Conservation (phyloP, 345 rosid species). For the Linum tenue region DNA sequence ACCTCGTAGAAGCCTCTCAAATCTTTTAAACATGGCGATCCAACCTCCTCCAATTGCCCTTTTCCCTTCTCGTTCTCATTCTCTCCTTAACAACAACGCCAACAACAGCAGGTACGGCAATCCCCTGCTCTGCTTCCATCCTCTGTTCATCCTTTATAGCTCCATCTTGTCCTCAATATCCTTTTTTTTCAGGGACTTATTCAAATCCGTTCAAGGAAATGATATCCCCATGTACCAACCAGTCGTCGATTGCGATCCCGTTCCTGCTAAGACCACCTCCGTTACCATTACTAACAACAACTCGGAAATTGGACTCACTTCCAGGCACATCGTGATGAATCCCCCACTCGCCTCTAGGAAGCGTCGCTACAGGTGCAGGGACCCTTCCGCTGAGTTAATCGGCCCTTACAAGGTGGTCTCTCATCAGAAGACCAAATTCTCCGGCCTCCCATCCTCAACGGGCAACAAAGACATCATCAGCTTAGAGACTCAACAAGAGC, state of each 20-base stretch:
- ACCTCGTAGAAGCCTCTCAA: slow-evolving; percentile 36
- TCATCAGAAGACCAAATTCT: slow-evolving; percentile 30
- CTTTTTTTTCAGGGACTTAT: slow-evolving; percentile 33
- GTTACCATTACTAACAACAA: slow-evolving; percentile 29
- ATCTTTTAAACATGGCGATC: no score
- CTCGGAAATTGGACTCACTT: slow-evolving; percentile 47
- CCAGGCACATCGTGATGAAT: slow-evolving; percentile 24
- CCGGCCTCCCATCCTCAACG: slow-evolving; percentile 27
- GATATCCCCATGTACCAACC: slow-evolving; percentile 25
- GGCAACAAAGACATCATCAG: slow-evolving; percentile 29
- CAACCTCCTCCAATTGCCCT: slow-evolving; percentile 39
- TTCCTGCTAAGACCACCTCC: slow-evolving; percentile 22
- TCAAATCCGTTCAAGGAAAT: slow-evolving; percentile 31
- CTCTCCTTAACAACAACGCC: no score
- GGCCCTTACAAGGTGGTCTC: slow-evolving; percentile 15
- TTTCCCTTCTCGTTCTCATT: slow-evolving; percentile 9
- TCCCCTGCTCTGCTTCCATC: background rate
- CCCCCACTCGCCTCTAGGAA: slow-evolving; percentile 28
- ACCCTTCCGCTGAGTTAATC: slow-evolving; percentile 21
- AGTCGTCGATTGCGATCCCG: slow-evolving; percentile 26
- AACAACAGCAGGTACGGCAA: no score
- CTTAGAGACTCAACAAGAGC: slow-evolving; percentile 48
- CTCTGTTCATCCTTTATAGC: background rate
- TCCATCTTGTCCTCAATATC: background rate
- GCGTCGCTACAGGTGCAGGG: slow-evolving; percentile 44